Evolutionary conservation across 768 basidiomycete genomes (phyloP).

Genomic region (Tulasnella sp.): DNA sequence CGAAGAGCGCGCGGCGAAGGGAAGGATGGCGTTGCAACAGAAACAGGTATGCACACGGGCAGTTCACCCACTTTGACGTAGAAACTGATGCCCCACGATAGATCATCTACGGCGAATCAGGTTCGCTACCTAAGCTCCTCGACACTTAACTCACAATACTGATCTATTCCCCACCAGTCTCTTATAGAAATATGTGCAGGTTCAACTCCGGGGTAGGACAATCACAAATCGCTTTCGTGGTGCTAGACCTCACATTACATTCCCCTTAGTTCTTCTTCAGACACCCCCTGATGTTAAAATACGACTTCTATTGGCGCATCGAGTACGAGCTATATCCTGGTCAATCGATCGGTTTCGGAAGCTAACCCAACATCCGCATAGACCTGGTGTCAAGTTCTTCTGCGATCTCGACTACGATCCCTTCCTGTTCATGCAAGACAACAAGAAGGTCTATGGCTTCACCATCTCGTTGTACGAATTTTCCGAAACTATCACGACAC

Average conservation of each 20-base stretch:
- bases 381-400: constrained; percentile 71
- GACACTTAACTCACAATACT: neutral
- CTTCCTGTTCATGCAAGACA: constrained; percentile 69
- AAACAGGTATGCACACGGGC: constrained; percentile 34
- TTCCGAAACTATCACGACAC: constrained; percentile 65
- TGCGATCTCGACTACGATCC: constrained; percentile 72
- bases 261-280: constrained; percentile 67
- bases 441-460: constrained; percentile 85
- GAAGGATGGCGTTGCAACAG: constrained; percentile 53
- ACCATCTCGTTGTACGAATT: constrained; percentile 74
- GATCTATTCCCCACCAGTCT: constrained; percentile 24
- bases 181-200: constrained; percentile 91
- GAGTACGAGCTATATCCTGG: constrained; percentile 46
- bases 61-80: neutral
- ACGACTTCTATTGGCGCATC: constrained; percentile 85
- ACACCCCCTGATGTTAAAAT: constrained; percentile 65
- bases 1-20: constrained; percentile 52
- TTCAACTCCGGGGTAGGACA: constrained; percentile 73
- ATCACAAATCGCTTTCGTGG: neutral
- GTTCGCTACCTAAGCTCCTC: neutral
- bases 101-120: constrained; percentile 22
- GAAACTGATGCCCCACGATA: neutral
- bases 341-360: neutral
- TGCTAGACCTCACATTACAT: neutral
- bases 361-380: constrained; percentile 26